These are phyloP conservation scores for Phanerochaete carnosa DNA, from an alignment of 768 basidiomycete genomes.

Conservation along the genomic window DNA sequence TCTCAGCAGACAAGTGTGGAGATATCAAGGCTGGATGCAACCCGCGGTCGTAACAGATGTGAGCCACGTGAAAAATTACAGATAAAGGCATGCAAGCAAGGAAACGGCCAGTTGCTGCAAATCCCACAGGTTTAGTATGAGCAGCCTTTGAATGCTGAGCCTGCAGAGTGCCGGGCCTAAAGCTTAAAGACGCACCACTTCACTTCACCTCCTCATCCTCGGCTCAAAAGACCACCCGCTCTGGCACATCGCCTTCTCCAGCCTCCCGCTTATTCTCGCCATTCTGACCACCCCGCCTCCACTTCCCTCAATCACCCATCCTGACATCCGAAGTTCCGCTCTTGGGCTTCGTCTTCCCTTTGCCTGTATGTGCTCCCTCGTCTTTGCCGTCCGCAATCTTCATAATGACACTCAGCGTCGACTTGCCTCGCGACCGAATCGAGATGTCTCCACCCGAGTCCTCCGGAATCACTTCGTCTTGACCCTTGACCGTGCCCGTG, in stretches of 20 bases:
- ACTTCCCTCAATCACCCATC: background rate
- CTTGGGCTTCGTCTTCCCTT: constrained; percentile 6
- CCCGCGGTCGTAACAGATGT: no score
- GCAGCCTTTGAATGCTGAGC: no score
- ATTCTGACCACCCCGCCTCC: background rate
- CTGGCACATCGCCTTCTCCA: background rate
- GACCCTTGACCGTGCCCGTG: constrained; percentile 70
- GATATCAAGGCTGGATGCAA: no score
- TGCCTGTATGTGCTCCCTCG: constrained; percentile 27
- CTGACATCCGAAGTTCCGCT: background rate
- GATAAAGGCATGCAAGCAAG: no score
- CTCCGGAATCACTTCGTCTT: constrained; percentile 76
- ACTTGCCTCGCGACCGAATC: constrained; percentile 64
- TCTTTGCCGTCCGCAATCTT: constrained; percentile 60
- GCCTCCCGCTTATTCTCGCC: background rate
- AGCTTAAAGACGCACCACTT: background rate
- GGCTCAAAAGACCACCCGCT: constrained; percentile 16
- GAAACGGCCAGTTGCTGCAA: no score
- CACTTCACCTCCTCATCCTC: constrained; percentile 17
- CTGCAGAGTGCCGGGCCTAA: no score
- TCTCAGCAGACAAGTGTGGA: no score
- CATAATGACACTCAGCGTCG: constrained; percentile 56
- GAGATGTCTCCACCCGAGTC: constrained; percentile 70
- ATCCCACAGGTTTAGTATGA: no score
- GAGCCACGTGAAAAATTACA: no score